Evolutionary conservation across 2,329 filamentous ascomycete genomes (phyloP).

Genomic region (Cytospora leucostoma): DNA sequence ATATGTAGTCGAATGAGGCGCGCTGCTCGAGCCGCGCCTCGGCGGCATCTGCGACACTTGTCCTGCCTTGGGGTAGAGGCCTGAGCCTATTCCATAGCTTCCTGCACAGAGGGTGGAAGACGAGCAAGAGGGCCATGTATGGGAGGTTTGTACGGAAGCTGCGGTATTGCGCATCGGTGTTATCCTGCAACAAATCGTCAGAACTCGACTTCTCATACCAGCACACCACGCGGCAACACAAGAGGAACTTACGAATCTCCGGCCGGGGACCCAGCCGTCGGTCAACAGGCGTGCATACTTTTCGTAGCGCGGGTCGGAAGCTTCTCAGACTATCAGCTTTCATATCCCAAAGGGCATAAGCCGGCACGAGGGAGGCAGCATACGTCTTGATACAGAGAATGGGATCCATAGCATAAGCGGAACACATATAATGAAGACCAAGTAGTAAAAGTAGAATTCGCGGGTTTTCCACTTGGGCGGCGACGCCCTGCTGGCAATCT

Average conservation of each 20-base stretch:
- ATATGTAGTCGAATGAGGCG: constrained; percentile 78
- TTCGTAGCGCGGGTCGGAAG: constrained; percentile 76
- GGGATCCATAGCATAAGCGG: constrained; percentile 91
- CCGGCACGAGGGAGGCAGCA: constrained; percentile 27
- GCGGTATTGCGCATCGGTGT: constrained; percentile 84
- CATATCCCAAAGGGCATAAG: background rate
- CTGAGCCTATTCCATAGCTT: constrained; percentile 64
- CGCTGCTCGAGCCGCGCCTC: constrained; percentile 67
- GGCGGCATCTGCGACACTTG: constrained; percentile 44
- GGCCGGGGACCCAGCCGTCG: constrained; percentile 87
- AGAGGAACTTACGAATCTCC: constrained; percentile 69
- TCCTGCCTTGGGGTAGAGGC: constrained; percentile 38
- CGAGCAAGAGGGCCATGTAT: constrained; percentile 71
- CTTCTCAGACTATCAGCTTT: constrained; percentile 47
- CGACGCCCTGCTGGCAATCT: constrained; percentile 48
- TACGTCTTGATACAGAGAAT: constrained; percentile 82
- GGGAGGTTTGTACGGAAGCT: constrained; percentile 86
- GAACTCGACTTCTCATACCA: background rate
- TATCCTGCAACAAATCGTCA: constrained; percentile 59
- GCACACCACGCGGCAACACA: background rate
- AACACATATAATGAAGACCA: constrained; percentile 65
- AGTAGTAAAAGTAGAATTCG: constrained; percentile 83
- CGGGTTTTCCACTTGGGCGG: constrained; percentile 80
- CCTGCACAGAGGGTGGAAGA: constrained; percentile 78
- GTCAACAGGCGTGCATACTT: constrained; percentile 72